Base-by-base conservation (phyloP, 208 protist genomes). In the Trypanosoma cruzi region DNA sequence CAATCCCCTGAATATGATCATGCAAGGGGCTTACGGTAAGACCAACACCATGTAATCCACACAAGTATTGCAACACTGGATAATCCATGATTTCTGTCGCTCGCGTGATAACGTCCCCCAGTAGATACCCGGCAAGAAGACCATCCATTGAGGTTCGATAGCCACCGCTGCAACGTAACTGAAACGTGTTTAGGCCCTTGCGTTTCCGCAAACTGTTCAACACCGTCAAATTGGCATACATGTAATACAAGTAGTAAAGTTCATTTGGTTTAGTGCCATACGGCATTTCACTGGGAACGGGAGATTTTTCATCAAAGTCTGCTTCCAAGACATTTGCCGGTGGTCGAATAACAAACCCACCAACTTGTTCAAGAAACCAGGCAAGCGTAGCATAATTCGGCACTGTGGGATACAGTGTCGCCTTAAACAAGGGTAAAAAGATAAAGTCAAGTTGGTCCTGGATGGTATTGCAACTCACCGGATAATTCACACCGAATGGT, bases 391-490 rank as follows among this genome's bases (percentile, higher is more conserved):
- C 72, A 94, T 98, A 79, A 64, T 78, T 77, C 77, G 71, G n/a
- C 14, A 63, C 82, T 0, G 79, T 62, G 84, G 97, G 96, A n/a
- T 78, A 62, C 16, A 96, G 58, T 8, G 98, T 98, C 1, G 96
- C 98, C 61, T 98, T 98, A 59, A 99, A 99, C 16, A 99, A 84
- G 7, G 98, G 98, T 37, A 92, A 67, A 84, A 99, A 99, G 11
- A 99, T 72, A 82, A 97, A 97, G 63, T 98, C 86, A 11, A 99
- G 71, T 62, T 99, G 88, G 37, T 99, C 89, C 55, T 98, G 81
- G 52, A 99, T 97, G 32, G 75, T 98, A 24, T 80, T 66, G 64
- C 83, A 88, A 50, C 79, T 69, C 60, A 76, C 61, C 29, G 73
- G 64, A 58, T 84, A 79, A 20, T 69, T 64, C 7, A 84, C 56